Evolutionary conservation across 164 flowering plant species (phyloP).

Genomic region (Cinnamomum micranthum): DNA sequence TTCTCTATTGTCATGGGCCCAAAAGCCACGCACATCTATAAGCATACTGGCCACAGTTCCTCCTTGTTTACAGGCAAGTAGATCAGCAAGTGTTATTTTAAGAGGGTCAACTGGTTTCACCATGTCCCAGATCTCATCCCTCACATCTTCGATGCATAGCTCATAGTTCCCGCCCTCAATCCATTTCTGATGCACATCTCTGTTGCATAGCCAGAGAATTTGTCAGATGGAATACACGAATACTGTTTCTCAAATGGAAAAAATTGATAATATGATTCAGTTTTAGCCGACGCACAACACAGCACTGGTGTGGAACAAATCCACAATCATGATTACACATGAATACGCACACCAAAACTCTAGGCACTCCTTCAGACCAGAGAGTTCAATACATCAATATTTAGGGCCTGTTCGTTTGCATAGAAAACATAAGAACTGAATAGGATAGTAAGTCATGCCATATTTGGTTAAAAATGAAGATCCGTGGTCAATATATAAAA

Average conservation of each 20-base stretch:
- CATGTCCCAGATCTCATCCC: slow-evolving; percentile 99
- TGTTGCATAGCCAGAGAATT: slow-evolving; percentile 22
- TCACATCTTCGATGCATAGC: slow-evolving; percentile 87
- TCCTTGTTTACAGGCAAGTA: slow-evolving; percentile 86
- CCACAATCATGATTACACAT: no score
- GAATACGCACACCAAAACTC: no score
- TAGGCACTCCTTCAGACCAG: no score
- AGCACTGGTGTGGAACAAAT: no score
- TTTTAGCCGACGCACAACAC: no score
- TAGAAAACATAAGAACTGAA: no score
- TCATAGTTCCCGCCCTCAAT: slow-evolving; percentile 99
- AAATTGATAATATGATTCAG: no score
- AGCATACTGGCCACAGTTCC: slow-evolving; percentile 99
- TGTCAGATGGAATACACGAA: neutral
- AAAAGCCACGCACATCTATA: slow-evolving; percentile 93
- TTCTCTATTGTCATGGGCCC: slow-evolving; percentile 99
- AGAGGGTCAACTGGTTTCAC: slow-evolving; percentile 88
- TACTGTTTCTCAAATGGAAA: neutral
- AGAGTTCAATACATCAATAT: no score
- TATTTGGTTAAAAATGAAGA: no score
- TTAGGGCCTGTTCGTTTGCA: no score
- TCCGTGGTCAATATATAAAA: no score
- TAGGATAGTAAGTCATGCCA: no score
- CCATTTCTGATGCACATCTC: slow-evolving; percentile 99
- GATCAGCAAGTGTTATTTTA: slow-evolving; percentile 67